These are phyloP conservation scores for Panaeolus papilionaceus DNA, from an alignment of 768 basidiomycete genomes.

Conservation along the genomic window DNA sequence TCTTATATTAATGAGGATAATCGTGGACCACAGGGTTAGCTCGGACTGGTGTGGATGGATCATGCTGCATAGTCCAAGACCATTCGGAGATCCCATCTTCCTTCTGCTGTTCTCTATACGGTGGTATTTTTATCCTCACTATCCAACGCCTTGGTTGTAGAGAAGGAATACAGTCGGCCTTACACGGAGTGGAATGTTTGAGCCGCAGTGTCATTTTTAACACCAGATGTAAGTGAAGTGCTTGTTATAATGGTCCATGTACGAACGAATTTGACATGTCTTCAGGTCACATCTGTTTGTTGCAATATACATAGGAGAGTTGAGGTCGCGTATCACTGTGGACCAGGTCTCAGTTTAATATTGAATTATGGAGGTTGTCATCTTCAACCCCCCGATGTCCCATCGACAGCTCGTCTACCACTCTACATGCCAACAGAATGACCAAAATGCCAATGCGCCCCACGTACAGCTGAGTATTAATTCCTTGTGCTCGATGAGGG, in stretches of 20 bases:
- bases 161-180: not conserved
- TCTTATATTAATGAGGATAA: not conserved
- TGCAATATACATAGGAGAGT: not conserved
- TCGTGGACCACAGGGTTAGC: not conserved
- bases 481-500: not conserved
- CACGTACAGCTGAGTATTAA: not conserved
- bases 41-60: not conserved
- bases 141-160: not conserved
- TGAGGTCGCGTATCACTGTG: not conserved
- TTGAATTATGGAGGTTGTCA: not conserved
- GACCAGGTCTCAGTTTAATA: constrained; percentile 3
- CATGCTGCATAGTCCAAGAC: not conserved
- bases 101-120: not conserved
- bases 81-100: not conserved
- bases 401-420: too few species aligned
- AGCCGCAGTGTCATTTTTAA: not conserved
- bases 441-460: not conserved
- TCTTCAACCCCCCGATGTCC: too few species aligned
- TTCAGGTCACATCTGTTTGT: not conserved
- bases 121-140: not conserved
- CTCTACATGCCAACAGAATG: too few species aligned
- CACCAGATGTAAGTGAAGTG: not conserved
- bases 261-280: not conserved
- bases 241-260: not conserved
- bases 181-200: not conserved